phyloP scores from a whole-genome alignment of 768 basidiomycete species.

The Paxillus rubicundulus region DNA sequence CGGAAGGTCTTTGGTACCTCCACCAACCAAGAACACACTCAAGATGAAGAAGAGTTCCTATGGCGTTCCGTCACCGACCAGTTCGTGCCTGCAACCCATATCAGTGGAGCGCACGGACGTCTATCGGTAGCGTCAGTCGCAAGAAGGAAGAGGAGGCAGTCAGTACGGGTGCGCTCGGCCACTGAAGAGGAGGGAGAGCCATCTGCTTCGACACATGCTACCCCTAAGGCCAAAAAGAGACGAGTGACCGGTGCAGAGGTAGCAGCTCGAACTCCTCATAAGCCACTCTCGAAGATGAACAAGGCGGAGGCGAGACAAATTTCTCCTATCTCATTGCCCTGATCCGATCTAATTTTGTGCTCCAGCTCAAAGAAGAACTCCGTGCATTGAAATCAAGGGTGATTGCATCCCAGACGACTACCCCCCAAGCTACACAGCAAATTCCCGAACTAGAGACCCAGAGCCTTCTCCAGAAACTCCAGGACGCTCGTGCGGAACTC shows the following conservation, averaged over 20 bases:
- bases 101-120: slow-evolving; percentile 1
- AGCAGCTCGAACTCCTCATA: slow-evolving; percentile 16
- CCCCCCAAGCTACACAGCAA: slow-evolving; percentile 1
- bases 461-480: slow-evolving; percentile 32
- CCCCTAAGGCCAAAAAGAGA: slow-evolving; percentile 9
- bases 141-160: slow-evolving; percentile 2
- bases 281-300: slow-evolving; percentile 34
- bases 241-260: slow-evolving; percentile 5
- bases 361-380: slow-evolving; percentile 32
- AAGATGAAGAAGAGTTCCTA: slow-evolving; percentile 34
- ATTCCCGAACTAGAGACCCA: slow-evolving; percentile 26
- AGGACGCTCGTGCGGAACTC: slow-evolving; percentile 26
- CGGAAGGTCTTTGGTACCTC: slow-evolving; percentile 30
- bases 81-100: slow-evolving; percentile 19
- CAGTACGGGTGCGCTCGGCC: not conserved
- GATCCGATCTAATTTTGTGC: not conserved
- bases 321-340: not conserved
- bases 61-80: slow-evolving; percentile 39
- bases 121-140: not conserved
- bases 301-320: slow-evolving; percentile 39
- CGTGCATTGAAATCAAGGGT: slow-evolving; percentile 20
- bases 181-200: slow-evolving; percentile 7
- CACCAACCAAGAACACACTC: slow-evolving; percentile 21
- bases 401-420: slow-evolving; percentile 5
- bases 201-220: slow-evolving; percentile 6